Evolutionary conservation across 495 filamentous ascomycete genomes (phyloP).

Genomic region (Platismatia glauca): DNA sequence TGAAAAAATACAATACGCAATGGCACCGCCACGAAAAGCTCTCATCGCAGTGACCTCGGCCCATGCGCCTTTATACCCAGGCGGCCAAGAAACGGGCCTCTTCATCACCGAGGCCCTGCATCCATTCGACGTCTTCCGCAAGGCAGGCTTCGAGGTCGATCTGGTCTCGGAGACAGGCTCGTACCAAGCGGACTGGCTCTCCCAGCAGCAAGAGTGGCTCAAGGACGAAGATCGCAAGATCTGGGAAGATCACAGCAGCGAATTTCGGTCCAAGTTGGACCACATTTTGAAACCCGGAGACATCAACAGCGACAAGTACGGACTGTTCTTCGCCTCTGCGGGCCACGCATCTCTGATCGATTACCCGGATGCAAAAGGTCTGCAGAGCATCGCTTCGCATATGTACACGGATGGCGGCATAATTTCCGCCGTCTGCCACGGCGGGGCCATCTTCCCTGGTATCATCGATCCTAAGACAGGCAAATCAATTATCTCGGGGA

Average conservation of each 20-base stretch:
- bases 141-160: slow-evolving; percentile 42
- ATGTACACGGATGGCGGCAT: slow-evolving; percentile 36
- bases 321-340: slow-evolving; percentile 42
- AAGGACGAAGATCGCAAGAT: slow-evolving; percentile 30
- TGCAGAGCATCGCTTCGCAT: slow-evolving; percentile 33
- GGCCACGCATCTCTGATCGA: slow-evolving; percentile 42
- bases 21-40: slow-evolving; percentile 36
- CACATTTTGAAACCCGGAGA: slow-evolving; percentile 26
- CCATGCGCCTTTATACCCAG: slow-evolving; percentile 35
- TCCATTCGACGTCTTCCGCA: slow-evolving; percentile 37
- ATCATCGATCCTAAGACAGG: slow-evolving; percentile 32
- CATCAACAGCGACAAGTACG: slow-evolving; percentile 24
- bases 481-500: slow-evolving; percentile 35
- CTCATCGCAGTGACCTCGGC: slow-evolving; percentile 42
- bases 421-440: slow-evolving; percentile 36
- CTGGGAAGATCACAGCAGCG: slow-evolving; percentile 35
- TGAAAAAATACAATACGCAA: slow-evolving; percentile 16
- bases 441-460: slow-evolving; percentile 38
- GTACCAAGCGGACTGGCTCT: slow-evolving; percentile 40
- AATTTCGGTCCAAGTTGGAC: slow-evolving; percentile 37
- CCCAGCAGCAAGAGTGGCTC: slow-evolving; percentile 36
- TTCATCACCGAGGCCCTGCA: slow-evolving; percentile 45
- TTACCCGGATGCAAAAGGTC: slow-evolving; percentile 36
- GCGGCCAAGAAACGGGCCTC: slow-evolving; percentile 33
- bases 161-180: slow-evolving; percentile 41